Evolutionary conservation across 805 yeast genomes (phyloP), one percentile per base, ranked within the genome.

Genomic region (Lipomyces spencermartinsiae): DNA sequence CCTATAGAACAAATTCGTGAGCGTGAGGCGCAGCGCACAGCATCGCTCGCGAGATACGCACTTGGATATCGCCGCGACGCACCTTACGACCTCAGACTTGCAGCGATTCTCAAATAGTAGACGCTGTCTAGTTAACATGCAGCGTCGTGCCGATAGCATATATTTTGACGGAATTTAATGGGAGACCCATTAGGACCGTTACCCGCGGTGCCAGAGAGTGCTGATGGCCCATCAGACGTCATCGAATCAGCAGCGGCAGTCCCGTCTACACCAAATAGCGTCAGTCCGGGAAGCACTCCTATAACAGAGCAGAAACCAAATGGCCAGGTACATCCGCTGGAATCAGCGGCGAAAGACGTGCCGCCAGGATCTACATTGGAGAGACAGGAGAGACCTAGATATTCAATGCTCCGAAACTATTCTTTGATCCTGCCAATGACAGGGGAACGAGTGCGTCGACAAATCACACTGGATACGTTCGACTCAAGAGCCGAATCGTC

Each of bases 381-480:
- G 53, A 25, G 34, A 25, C 62, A 39, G n/a, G 34, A 59, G 53
- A 25, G 34, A 25, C 62, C 56, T 12, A 53, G 53, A 31, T 61
- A 62, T 19, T 54, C 61, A 6, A n/a, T 68, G 35, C 59, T 67
- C 0, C 43, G 66, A n/a, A 67, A 58, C 70, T 72, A 34, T 60
- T 74, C 55, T 68, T 66, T 57, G 62, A 65, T 59, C 29, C 3
- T 59, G 58, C 65, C 64, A 59, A 63, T 61, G 54, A 65, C 60
- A 37, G 54, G 56, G n/a, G 61, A 60, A 43, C 60, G 61, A 53
- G 56, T 59, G 67, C 66, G 37, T 73, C 69, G 65, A 43, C 73
- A 22, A 70, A 67, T 62, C 65, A 73, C 56, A 71, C 71, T 56
- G 63, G 73, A 64, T 55, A 59, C 61, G 37, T 54, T 66, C n/a